Evolutionary conservation across 257 asterid species (phyloP).

Genomic region (Coffea eugenioides): DNA sequence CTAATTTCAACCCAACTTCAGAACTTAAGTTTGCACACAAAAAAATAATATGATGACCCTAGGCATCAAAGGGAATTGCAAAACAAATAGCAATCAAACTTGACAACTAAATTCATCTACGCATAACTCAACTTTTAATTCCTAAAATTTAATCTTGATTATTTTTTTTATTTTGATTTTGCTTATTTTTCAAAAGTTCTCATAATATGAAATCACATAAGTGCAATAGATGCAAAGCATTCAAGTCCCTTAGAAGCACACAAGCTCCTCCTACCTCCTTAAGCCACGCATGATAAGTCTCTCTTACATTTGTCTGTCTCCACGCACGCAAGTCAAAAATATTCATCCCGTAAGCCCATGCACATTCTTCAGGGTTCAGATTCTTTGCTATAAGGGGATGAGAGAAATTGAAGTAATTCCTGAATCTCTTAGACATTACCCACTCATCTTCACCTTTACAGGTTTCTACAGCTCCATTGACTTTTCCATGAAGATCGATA

Average conservation of each 20-base stretch:
- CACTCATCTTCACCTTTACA: slow-evolving; percentile 96
- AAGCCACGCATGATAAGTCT: slow-evolving; percentile 90
- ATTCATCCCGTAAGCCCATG: slow-evolving; percentile 99
- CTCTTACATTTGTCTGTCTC: slow-evolving; percentile 76
- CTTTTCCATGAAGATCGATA: slow-evolving; percentile 80
- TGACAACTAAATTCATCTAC: not conserved
- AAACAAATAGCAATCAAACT: not conserved
- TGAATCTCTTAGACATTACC: slow-evolving; percentile 95
- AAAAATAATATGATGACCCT: not conserved
- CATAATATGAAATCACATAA: slow-evolving; percentile 1
- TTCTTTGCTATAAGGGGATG: slow-evolving; percentile 77
- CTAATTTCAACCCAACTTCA: not conserved
- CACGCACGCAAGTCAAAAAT: slow-evolving; percentile 80
- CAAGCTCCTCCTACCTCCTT: slow-evolving; percentile 60
- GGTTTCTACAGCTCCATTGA: slow-evolving; percentile 99
- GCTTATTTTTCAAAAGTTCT: not conserved
- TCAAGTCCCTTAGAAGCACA: slow-evolving; percentile 12
- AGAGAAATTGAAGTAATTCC: slow-evolving; percentile 94
- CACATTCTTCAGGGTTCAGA: slow-evolving; percentile 91
- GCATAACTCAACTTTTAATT: not conserved
- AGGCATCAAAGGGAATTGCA: not conserved
- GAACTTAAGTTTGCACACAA: not conserved
- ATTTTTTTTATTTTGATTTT: not conserved
- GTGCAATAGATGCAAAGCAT: slow-evolving; percentile 13
- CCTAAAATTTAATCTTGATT: not conserved